These are phyloP conservation scores for Pholiota adiposa DNA, from an alignment of 1,284 basidiomycete species.

Conservation along the genomic window DNA sequence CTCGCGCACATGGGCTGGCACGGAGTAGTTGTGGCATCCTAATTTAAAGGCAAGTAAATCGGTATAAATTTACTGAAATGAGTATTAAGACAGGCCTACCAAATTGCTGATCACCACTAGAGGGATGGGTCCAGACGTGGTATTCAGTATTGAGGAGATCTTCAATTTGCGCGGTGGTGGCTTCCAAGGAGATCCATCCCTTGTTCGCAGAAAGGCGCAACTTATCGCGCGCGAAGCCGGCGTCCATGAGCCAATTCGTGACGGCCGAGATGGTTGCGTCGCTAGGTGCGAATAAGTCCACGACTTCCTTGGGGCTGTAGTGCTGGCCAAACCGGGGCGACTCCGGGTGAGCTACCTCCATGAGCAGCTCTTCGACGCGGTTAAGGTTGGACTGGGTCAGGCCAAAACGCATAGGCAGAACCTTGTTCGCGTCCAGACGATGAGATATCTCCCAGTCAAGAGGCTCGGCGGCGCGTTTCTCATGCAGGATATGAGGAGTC, in stretches of 20 bases:
- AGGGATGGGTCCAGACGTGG: slow-evolving; percentile 45
- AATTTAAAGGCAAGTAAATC: background rate
- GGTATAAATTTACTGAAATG: background rate
- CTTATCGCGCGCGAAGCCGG: slow-evolving; percentile 42
- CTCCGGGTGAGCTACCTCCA: slow-evolving; percentile 51
- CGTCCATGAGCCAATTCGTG: slow-evolving; percentile 45
- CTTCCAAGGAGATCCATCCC: slow-evolving; percentile 51
- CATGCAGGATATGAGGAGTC: slow-evolving; percentile 38
- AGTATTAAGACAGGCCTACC: slow-evolving; percentile 18
- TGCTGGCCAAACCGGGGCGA: slow-evolving; percentile 38
- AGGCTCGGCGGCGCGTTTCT: slow-evolving; percentile 43
- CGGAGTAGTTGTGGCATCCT: slow-evolving; percentile 49
- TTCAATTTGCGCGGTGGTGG: slow-evolving; percentile 48
- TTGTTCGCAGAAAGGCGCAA: slow-evolving; percentile 42
- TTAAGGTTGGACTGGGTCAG: slow-evolving; percentile 50
- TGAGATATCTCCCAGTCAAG: slow-evolving; percentile 38
- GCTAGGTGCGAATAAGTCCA: slow-evolving; percentile 36
- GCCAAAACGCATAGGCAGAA: slow-evolving; percentile 49
- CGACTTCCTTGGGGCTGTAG: slow-evolving; percentile 33
- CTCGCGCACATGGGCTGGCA: slow-evolving; percentile 42
- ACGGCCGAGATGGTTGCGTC: slow-evolving; percentile 45
- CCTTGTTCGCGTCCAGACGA: slow-evolving; percentile 35
- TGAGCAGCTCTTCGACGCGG: slow-evolving; percentile 45
- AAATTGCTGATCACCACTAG: slow-evolving; percentile 37
- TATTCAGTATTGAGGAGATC: slow-evolving; percentile 51